Percentiles rank a stretch among this genome's conserved stretches.
These are phyloP conservation scores for Coprinopsis marcescibilis DNA, from an alignment of 768 basidiomycete genomes.

Conservation along the genomic window DNA sequence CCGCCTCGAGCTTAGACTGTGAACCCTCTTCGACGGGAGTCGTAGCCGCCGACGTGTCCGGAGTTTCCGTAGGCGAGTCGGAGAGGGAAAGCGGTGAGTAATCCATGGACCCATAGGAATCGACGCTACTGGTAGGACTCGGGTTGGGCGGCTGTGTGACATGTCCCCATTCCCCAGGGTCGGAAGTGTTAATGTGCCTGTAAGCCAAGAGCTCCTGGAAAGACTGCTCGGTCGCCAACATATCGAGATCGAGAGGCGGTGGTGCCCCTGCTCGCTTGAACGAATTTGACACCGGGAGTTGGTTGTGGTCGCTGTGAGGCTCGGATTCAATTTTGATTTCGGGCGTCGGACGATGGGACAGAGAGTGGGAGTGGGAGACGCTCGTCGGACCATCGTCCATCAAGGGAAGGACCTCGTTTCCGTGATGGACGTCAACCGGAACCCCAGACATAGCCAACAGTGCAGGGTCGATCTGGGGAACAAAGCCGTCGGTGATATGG, in stretches of 20 bases:
- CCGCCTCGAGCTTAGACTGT: neutral
- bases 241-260: slow-evolving; percentile 3
- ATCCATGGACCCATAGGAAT: slow-evolving; percentile 4
- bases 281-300: neutral
- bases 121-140: slow-evolving; percentile 9
- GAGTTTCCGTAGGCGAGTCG: neutral
- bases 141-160: neutral
- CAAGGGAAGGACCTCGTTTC: neutral
- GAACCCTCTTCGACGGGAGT: slow-evolving; percentile 3
- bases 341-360: neutral
- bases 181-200: neutral
- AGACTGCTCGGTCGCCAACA: slow-evolving; percentile 2
- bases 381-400: neutral
- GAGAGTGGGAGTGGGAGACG: neutral
- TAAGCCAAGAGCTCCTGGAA: neutral
- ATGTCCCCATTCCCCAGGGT: neutral
- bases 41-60: slow-evolving; percentile 4
- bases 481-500: slow-evolving; percentile 11
- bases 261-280: neutral
- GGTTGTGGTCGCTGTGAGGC: neutral
- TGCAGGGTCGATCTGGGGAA: slow-evolving; percentile 23
- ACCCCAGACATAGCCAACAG: slow-evolving; percentile 20
- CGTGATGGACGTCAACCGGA: no score
- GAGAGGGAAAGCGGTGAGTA: neutral
- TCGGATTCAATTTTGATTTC: neutral